Conservation (phyloP, 768 basidiomycete genomes). For the Leucosporidium scottii region DNA sequence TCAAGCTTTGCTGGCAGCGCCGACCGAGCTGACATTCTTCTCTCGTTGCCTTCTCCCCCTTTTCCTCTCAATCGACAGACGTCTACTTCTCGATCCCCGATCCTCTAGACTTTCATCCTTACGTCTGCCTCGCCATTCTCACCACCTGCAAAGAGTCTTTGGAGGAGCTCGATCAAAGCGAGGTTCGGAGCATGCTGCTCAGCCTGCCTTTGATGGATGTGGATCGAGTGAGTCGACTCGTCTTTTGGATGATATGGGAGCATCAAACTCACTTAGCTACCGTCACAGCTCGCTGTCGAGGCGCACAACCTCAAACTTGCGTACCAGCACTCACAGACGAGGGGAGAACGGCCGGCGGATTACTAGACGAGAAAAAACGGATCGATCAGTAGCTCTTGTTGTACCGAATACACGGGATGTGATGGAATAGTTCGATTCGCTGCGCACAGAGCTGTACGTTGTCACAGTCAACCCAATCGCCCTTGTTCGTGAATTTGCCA, state of each 20-base stretch:
- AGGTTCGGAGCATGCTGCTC: conserved; percentile 8
- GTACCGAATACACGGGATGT: no score
- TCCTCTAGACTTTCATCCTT: conserved; percentile 12
- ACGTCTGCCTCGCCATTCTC: conserved; percentile 8
- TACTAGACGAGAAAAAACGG: neutral
- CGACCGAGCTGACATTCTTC: neutral
- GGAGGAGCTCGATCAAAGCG: conserved; percentile 10
- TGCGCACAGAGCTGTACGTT: no score
- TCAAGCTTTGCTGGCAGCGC: neutral
- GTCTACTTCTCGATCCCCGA: conserved; percentile 5
- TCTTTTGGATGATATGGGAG: no score
- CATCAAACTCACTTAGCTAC: no score
- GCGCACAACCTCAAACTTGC: neutral
- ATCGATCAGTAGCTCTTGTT: no score
- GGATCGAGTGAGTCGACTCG: neutral
- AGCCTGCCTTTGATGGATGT: conserved; percentile 4
- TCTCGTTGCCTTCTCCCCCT: neutral
- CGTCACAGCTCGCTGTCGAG: conserved; percentile 6
- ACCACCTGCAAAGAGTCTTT: conserved; percentile 5
- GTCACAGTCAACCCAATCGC: no score
- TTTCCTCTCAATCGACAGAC: neutral
- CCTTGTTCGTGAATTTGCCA: no score
- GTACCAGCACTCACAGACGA: conserved; percentile 1
- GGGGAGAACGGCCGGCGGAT: conserved; percentile 4
- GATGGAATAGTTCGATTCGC: no score